Base-by-base conservation (phyloP, 345 rosid species). In the Eucalyptus erythrocorys region DNA sequence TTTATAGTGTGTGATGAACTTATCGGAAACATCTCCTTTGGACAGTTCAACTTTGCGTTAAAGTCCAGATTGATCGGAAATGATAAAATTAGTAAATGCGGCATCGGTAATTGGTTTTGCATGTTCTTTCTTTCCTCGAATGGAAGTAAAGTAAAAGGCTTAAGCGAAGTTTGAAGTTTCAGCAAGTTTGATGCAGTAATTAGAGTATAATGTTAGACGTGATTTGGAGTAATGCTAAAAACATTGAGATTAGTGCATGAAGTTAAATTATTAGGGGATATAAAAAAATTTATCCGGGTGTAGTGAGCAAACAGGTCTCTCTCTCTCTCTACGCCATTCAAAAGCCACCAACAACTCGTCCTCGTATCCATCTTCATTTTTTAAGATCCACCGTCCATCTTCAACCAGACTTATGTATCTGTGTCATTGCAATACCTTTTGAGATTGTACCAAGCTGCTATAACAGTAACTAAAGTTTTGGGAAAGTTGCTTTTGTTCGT, bases 211-310 rank as follows among this genome's bases (percentile, higher is more conserved):
- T 27, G 66, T 27, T 59, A 59, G 32, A 13, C 34, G 14, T 61
- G 0, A 61, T 61, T 27, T 61, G 34, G 17, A 61, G 68, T 30
- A 30, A 61, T 3, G 17, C 68, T 6, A 27, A 30, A 61, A 34
- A 30, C 16, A 61, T 61, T 61, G 17, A 61, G 68, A 13, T 61
- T 61, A 6, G 34, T 30, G 68, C 68, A 61, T 30, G 68, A 30
- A 59, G 27, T 59, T 26, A 59, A 59, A 27, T 59, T 59, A 59
- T 26, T 30, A 30, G 32, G 68, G 8, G 68, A 6, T 27, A 1
- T 30, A 12, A 13, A 61, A 1, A 27, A 30, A 4, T 61, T 61
- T 61, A 0, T 27, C 32, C 5, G 0, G 1, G 50, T n/a, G n/a
- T n/a, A n/a, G n/a, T n/a, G n/a, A n/a, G n/a, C n/a, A n/a, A n/a